These are phyloP conservation scores for Rhizopogon vulgaris DNA, from an alignment of 768 basidiomycete species.

Conservation along the genomic window DNA sequence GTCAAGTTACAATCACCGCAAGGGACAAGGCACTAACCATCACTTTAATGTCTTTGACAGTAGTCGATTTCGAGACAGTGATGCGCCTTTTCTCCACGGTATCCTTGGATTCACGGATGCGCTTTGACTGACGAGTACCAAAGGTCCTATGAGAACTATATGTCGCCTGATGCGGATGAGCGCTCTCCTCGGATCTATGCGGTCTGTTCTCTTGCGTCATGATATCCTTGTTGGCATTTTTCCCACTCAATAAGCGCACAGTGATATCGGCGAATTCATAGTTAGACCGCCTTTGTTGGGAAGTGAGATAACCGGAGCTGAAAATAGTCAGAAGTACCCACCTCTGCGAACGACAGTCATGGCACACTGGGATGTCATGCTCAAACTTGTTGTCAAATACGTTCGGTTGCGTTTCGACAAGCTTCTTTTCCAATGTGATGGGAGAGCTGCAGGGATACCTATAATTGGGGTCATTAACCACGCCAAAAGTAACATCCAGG, in stretches of 20 bases:
- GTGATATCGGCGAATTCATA: conserved; percentile 60
- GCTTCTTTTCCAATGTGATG: conserved; percentile 39
- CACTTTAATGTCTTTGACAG: conserved; percentile 75
- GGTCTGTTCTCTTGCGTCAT: conserved; percentile 5
- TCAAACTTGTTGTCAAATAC: conserved; percentile 32
- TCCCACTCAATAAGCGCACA: conserved; percentile 38
- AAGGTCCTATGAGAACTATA: conserved; percentile 27
- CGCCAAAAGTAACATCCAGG: conserved; percentile 4
- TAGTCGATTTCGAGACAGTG: conserved; percentile 55
- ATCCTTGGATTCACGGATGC: conserved; percentile 55
- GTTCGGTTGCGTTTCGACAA: conserved; percentile 20
- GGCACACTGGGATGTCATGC: conserved; percentile 51
- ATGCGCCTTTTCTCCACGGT: conserved; percentile 45
- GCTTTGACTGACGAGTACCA: conserved; percentile 61
- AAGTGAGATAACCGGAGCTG: conserved; percentile 6
- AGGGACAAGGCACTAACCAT: conserved; percentile 37
- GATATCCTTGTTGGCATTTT: conserved; percentile 25
- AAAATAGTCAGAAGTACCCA: conserved; percentile 19
- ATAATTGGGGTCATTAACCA: conserved; percentile 15
- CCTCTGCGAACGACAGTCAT: conserved; percentile 56
- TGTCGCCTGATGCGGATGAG: not conserved
- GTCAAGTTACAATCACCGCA: conserved; percentile 1
- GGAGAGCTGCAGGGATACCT: conserved; percentile 57
- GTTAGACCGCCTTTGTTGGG: conserved; percentile 26
- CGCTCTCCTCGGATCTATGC: conserved; percentile 1